A percentile compares a stretch with the other conserved stretches of the same genome.
phyloP scores from a whole-genome alignment of 2,329 filamentous ascomycete genomes.

The Fulvia fulva region DNA sequence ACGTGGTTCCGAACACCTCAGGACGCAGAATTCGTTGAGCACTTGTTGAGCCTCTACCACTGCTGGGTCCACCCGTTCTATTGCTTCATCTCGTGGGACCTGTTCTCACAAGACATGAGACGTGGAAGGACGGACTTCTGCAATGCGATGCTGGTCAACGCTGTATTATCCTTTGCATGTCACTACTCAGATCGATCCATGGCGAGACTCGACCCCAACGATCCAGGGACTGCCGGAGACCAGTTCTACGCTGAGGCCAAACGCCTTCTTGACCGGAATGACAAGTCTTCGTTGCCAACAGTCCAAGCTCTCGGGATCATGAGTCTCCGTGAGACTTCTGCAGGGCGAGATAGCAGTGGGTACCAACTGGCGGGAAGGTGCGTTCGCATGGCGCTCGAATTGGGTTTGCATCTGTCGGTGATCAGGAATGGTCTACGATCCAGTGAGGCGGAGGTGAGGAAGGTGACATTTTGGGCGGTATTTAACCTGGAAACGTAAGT shows the following conservation, averaged over 20 bases:
- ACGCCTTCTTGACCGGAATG: slow-evolving; percentile 54
- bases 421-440: slow-evolving; percentile 35
- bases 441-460: slow-evolving; percentile 47
- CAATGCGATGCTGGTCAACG: slow-evolving; percentile 47
- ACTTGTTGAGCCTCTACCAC: slow-evolving; percentile 35
- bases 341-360: slow-evolving; percentile 65
- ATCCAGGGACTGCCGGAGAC: slow-evolving; percentile 64
- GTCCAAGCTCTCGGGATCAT: slow-evolving; percentile 73
- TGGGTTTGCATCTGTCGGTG: slow-evolving; percentile 59
- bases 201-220: slow-evolving; percentile 58
- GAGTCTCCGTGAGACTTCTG: slow-evolving; percentile 68
- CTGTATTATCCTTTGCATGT: slow-evolving; percentile 34
- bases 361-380: slow-evolving; percentile 71
- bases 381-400: slow-evolving; percentile 66
- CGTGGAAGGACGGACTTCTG: slow-evolving; percentile 61
- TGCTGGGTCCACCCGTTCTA: slow-evolving; percentile 71
- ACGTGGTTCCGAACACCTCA: slow-evolving; percentile 32
- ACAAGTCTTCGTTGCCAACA: slow-evolving; percentile 63
- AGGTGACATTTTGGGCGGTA: slow-evolving; percentile 52
- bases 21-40: slow-evolving; percentile 34
- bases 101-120: slow-evolving; percentile 64
- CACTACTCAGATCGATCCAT: slow-evolving; percentile 56
- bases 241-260: slow-evolving; percentile 70
- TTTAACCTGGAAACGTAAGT: slow-evolving; percentile 48
- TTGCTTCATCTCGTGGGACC: slow-evolving; percentile 66